Evolutionary conservation across 495 filamentous ascomycete genomes (phyloP).

Genomic region (Chaetomium fimeti): DNA sequence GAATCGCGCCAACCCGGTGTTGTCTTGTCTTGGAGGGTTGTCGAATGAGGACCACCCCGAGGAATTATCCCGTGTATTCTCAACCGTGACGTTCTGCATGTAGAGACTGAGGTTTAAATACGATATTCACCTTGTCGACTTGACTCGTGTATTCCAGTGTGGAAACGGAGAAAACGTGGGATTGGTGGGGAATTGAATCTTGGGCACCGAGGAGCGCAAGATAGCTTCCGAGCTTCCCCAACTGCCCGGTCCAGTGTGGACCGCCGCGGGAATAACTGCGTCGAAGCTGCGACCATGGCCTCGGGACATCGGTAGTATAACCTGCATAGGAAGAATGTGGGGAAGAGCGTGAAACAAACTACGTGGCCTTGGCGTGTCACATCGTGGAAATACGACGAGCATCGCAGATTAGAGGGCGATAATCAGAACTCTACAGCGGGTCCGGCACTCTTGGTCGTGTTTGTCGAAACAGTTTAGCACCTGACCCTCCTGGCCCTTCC

Average conservation of each 20-base stretch:
- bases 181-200: constrained; percentile 2
- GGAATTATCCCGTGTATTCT: too few relatives aligned
- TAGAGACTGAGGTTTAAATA: background rate
- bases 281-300: background rate
- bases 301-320: constrained; percentile 8
- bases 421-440: background rate
- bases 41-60: too few relatives aligned
- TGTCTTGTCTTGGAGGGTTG: too few relatives aligned
- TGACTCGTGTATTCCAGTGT: background rate
- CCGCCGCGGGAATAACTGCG: background rate
- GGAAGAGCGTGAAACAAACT: constrained; percentile 8
- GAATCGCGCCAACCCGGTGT: too few relatives aligned
- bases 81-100: background rate
- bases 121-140: background rate
- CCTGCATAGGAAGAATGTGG: constrained; percentile 8
- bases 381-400: constrained; percentile 1
- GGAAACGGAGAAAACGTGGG: constrained; percentile 3
- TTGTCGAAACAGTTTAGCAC: background rate
- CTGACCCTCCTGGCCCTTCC: background rate
- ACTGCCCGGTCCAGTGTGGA: background rate
- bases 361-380: constrained; percentile 14
- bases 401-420: background rate
- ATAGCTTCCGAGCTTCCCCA: background rate
- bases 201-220: background rate
- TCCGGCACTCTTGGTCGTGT: background rate